Percentiles rank a stretch among this genome's conserved stretches.
Conservation (phyloP, 352 stramenopile species). For the Globisporangium middletonii region DNA sequence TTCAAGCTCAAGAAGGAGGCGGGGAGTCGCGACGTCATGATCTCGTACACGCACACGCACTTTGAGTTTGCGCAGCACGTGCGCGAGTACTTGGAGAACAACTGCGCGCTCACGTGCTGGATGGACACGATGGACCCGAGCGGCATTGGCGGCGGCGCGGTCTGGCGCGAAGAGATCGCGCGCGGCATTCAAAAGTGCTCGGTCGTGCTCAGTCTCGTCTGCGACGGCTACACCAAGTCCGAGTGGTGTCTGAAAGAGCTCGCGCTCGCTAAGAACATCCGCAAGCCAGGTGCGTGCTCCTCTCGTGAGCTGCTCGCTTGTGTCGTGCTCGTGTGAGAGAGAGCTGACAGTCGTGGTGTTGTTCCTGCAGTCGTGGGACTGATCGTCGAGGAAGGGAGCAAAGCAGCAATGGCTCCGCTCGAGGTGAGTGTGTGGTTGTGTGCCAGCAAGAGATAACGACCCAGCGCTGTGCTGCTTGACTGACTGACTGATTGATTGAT, state of each 20-base stretch:
- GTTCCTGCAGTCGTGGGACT: constrained; percentile 34
- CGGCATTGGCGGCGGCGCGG: constrained; percentile 62
- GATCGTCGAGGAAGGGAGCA: constrained; percentile 44
- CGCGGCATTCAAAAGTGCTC: constrained; percentile 70
- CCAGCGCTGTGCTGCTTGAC: neutral
- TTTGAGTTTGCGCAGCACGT: constrained; percentile 53
- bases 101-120: constrained; percentile 62
- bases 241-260: constrained; percentile 82
- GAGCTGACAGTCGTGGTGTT: neutral
- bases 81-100: constrained; percentile 54
- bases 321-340: neutral
- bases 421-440: constrained; percentile 3
- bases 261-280: constrained; percentile 63
- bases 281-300: constrained; percentile 39
- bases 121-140: constrained; percentile 83
- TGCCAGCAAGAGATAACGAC: neutral
- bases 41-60: constrained; percentile 75
- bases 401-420: constrained; percentile 22
- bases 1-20: constrained; percentile 74
- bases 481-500: neutral
- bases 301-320: neutral
- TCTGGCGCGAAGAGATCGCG: constrained; percentile 80
- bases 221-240: constrained; percentile 63
- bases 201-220: constrained; percentile 66
- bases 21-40: constrained; percentile 72